phyloP scores from a whole-genome alignment of 2,329 filamentous ascomycete genomes.

The Pseudogymnoascus sp. region DNA sequence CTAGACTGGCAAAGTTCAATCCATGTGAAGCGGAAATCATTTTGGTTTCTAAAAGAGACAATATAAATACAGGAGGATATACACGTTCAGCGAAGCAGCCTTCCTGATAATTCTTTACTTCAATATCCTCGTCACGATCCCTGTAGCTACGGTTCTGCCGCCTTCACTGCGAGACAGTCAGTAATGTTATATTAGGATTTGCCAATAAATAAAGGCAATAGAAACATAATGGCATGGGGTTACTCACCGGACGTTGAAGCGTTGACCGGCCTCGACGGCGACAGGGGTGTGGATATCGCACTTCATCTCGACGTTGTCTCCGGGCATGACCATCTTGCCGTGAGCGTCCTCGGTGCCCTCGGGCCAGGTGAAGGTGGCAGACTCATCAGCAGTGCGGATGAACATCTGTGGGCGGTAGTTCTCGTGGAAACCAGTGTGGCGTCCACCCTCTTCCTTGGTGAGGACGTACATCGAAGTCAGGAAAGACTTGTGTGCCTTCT shows the following conservation, averaged over 20 bases:
- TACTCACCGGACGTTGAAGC: slow-evolving; percentile 76
- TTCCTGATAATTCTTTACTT: too few relatives aligned
- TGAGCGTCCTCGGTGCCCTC: slow-evolving; percentile 66
- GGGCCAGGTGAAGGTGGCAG: slow-evolving; percentile 73
- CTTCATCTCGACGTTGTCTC: slow-evolving; percentile 98
- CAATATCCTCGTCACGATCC: too few relatives aligned
- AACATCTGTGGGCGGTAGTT: slow-evolving; percentile 98
- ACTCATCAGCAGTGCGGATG: slow-evolving; percentile 83
- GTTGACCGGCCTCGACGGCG: slow-evolving; percentile 83
- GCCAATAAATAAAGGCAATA: background rate
- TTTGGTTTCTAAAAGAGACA: too few relatives aligned
- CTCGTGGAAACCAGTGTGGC: slow-evolving; percentile 88
- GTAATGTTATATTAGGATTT: too few relatives aligned
- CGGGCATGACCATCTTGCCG: slow-evolving; percentile 87
- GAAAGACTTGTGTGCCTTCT: slow-evolving; percentile 87
- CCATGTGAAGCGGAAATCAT: too few relatives aligned
- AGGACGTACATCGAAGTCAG: slow-evolving; percentile 93
- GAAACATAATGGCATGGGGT: background rate
- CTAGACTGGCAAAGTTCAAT: too few relatives aligned
- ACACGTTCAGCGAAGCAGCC: too few relatives aligned
- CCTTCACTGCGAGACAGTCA: too few relatives aligned
- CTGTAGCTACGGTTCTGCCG: too few relatives aligned
- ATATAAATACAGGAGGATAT: too few relatives aligned
- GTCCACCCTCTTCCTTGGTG: slow-evolving; percentile 95
- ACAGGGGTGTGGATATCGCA: slow-evolving; percentile 77